Conservation (phyloP, 2,329 filamentous ascomycete genomes). For the Westerdykella ornata region DNA sequence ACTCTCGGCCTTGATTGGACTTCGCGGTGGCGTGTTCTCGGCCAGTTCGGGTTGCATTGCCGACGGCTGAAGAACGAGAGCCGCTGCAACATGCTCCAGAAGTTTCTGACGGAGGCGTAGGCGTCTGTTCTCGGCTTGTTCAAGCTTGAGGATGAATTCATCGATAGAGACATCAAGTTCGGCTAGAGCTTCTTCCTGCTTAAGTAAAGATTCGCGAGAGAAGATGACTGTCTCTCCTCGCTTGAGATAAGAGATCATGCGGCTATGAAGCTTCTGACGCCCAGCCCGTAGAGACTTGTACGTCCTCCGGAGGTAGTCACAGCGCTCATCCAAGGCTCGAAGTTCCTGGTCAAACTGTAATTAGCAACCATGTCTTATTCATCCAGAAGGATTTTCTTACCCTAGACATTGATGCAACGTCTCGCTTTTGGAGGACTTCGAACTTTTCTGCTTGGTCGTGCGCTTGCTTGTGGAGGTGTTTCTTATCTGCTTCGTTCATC, state of each 20-base stretch:
- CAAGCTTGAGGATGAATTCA: constrained; percentile 74
- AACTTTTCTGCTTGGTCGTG: constrained; percentile 37
- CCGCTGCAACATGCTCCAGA: constrained; percentile 72
- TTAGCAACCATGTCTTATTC: constrained; percentile 12
- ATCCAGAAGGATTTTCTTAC: constrained; percentile 34
- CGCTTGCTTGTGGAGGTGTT: constrained; percentile 35
- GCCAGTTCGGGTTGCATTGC: constrained; percentile 19
- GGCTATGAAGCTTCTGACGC: constrained; percentile 66
- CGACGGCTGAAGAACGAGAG: constrained; percentile 38
- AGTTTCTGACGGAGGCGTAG: constrained; percentile 71
- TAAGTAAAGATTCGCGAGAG: constrained; percentile 66
- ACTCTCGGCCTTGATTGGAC: constrained; percentile 35
- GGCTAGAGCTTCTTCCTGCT: constrained; percentile 71
- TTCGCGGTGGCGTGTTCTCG: constrained; percentile 35
- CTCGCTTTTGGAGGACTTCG: constrained; percentile 36
- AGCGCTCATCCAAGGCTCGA: constrained; percentile 67
- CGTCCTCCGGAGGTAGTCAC: constrained; percentile 69
- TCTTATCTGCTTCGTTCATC: constrained; percentile 33
- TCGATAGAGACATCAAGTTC: constrained; percentile 74
- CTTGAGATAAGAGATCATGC: constrained; percentile 71
- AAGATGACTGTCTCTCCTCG: constrained; percentile 65
- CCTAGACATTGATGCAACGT: constrained; percentile 51
- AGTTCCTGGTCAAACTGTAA: constrained; percentile 53
- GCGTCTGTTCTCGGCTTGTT: constrained; percentile 70
- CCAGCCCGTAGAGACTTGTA: constrained; percentile 69